phyloP scores from a whole-genome alignment of 495 filamentous ascomycete species.

The Penicillium antarcticum region DNA sequence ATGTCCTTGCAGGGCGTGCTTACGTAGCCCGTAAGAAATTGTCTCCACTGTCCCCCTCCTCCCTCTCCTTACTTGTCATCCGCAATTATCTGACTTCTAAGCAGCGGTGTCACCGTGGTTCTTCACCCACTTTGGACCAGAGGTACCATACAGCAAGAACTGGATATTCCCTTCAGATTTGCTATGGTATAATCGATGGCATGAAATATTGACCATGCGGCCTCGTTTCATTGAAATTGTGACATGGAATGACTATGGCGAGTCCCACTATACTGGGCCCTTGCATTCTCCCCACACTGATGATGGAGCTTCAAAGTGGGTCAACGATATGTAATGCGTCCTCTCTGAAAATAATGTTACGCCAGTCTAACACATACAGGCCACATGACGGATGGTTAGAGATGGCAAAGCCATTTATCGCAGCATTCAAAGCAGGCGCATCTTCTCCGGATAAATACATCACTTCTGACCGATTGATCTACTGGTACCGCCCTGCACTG shows the following conservation, averaged over 20 bases:
- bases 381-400: constrained; percentile 40
- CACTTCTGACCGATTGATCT: constrained; percentile 41
- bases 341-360: background rate
- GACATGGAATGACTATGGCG: constrained; percentile 65
- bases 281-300: constrained; percentile 47
- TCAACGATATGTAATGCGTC: constrained; percentile 43
- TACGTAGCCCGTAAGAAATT: constrained; percentile 48
- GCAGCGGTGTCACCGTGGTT: constrained; percentile 38
- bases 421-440: constrained; percentile 54
- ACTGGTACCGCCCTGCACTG: constrained; percentile 45
- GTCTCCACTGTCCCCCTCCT: background rate
- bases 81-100: background rate
- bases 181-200: constrained; percentile 48
- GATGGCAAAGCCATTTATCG: constrained; percentile 49
- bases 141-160: constrained; percentile 41
- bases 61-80: no score
- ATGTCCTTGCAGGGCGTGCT: constrained; percentile 46
- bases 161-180: constrained; percentile 53
- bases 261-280: constrained; percentile 51
- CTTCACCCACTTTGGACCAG: constrained; percentile 35
- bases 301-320: constrained; percentile 57
- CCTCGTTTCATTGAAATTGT: constrained; percentile 57
- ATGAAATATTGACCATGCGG: constrained; percentile 44
- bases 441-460: constrained; percentile 24
- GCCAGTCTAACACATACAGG: background rate